Evolutionary conservation across 148 eudicot species (phyloP).

Genomic region (Nyssa sinensis): DNA sequence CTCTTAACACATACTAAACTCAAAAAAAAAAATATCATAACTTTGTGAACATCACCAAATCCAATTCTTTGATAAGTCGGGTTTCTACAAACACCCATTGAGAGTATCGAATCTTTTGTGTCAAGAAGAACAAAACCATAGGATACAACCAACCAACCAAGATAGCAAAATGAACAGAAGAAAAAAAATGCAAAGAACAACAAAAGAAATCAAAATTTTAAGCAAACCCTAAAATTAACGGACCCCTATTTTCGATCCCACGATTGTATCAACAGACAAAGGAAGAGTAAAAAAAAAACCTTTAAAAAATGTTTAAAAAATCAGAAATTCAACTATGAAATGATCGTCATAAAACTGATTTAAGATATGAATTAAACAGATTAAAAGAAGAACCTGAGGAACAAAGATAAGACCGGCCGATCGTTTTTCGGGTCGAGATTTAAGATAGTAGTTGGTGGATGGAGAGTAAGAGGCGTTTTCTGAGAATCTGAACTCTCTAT

Average conservation of each 20-base stretch:
- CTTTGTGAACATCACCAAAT: no score
- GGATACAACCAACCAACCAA: not conserved
- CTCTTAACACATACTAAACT: no score
- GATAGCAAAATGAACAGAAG: not conserved
- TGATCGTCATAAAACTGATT: not conserved
- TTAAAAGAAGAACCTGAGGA: not conserved
- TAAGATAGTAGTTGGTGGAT: no score
- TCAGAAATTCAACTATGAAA: not conserved
- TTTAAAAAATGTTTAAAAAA: not conserved
- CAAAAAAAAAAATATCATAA: not conserved
- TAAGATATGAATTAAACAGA: not conserved
- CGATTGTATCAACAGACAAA: not conserved
- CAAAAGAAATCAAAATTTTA: not conserved
- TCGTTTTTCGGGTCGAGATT: not conserved
- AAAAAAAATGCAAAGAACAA: not conserved
- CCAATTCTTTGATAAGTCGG: no score
- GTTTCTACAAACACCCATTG: no score
- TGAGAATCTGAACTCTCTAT: not conserved
- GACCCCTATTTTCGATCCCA: constrained; percentile 12
- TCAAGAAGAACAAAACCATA: not conserved
- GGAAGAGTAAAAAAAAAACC: not conserved
- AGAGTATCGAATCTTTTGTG: no score
- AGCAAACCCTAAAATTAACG: not conserved
- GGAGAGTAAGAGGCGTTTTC: not conserved
- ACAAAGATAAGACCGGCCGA: not conserved